These are phyloP conservation scores for Yarrowia osloensis DNA, from an alignment of 805 yeast species.

Conservation along the genomic window DNA sequence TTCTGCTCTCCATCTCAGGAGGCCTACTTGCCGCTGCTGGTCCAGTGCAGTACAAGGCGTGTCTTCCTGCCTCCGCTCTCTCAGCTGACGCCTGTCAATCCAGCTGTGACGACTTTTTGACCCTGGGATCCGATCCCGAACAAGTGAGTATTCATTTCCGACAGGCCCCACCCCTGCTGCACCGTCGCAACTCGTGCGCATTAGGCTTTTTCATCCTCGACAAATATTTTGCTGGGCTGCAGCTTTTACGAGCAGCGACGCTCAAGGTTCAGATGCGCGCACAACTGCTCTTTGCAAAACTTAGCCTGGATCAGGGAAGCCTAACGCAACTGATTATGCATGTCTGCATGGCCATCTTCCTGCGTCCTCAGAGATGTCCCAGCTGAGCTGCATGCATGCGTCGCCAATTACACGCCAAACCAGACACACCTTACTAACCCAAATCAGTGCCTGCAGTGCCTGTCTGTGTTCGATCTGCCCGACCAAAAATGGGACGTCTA, in stretches of 20 bases:
- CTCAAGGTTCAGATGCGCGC: background rate
- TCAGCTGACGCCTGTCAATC: background rate
- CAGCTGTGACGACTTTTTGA: slow-evolving; percentile 6
- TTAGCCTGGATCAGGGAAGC: background rate
- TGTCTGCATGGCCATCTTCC: background rate
- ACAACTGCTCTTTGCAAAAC: background rate
- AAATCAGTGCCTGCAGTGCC: slow-evolving; percentile 24
- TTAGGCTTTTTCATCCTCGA: background rate
- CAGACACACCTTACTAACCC: background rate
- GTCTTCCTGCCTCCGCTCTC: slow-evolving; percentile 8
- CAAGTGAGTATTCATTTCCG: slow-evolving; percentile 14
- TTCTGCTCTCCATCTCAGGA: slow-evolving; percentile 22
- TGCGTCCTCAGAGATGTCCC: background rate
- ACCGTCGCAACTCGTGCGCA: background rate
- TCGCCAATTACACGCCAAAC: no score
- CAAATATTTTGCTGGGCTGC: background rate
- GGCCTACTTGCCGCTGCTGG: slow-evolving; percentile 14
- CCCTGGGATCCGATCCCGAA: slow-evolving; percentile 4
- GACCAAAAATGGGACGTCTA: background rate
- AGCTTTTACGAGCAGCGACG: background rate
- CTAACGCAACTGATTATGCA: background rate
- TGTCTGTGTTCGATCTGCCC: slow-evolving; percentile 7
- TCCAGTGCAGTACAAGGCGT: slow-evolving; percentile 7
- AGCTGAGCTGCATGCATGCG: background rate
- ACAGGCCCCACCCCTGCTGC: background rate